Percentiles rank a stretch among this genome's conserved stretches.
These are phyloP conservation scores for Fomitopsis serialis DNA, from an alignment of 768 basidiomycete genomes.

Conservation along the genomic window DNA sequence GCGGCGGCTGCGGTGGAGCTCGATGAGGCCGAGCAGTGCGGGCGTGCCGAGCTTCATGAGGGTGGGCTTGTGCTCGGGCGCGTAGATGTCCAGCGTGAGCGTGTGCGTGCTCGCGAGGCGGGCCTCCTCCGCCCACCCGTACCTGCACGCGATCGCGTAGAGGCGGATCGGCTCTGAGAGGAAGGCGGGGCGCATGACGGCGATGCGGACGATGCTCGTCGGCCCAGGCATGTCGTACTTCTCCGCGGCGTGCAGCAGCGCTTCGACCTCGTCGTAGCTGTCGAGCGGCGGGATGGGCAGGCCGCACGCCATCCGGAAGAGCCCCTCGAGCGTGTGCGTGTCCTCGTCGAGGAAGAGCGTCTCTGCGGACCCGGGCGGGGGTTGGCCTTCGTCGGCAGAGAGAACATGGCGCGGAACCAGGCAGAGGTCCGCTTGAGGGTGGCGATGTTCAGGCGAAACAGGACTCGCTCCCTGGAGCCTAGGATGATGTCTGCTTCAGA, in stretches of 20 bases:
- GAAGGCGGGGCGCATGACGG: conserved; percentile 48
- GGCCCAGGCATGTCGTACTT: conserved; percentile 71
- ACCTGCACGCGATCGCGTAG: conserved; percentile 35
- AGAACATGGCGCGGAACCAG: conserved; percentile 60
- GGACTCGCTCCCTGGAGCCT: conserved; percentile 41
- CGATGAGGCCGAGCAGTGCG: conserved; percentile 49
- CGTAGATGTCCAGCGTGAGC: conserved; percentile 47
- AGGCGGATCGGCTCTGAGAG: conserved; percentile 25
- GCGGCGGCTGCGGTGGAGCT: conserved; percentile 48
- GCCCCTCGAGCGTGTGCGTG: conserved; percentile 43
- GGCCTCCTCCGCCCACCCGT: conserved; percentile 54
- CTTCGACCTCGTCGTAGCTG: conserved; percentile 50
- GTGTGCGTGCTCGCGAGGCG: conserved; percentile 49
- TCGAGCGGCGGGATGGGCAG: conserved; percentile 43
- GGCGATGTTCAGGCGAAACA: conserved; percentile 55
- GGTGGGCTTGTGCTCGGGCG: conserved; percentile 36
- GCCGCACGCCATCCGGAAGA: conserved; percentile 60
- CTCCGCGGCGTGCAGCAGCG: conserved; percentile 56
- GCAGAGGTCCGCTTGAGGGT: conserved; percentile 59
- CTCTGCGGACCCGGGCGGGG: conserved; percentile 19
- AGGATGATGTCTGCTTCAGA: conserved; percentile 51
- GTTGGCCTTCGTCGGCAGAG: conserved; percentile 39
- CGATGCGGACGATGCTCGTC: conserved; percentile 51
- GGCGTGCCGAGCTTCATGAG: conserved; percentile 43
- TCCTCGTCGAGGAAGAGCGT: conserved; percentile 56